phyloP scores from a whole-genome alignment of 2,329 filamentous ascomycete genomes.

The Juglanconis oblonga region DNA sequence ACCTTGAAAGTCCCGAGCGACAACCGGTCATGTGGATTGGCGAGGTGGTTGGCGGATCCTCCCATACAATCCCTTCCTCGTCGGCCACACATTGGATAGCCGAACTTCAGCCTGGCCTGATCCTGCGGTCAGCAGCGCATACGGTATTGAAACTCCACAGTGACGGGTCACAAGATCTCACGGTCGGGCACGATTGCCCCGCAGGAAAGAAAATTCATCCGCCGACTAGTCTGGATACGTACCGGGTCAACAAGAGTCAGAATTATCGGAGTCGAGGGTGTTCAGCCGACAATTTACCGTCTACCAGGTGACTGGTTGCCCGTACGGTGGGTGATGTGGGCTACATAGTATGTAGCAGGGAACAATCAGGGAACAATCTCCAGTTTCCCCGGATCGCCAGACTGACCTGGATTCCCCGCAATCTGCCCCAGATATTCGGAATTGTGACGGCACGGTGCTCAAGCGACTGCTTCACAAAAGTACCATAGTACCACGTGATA shows the following conservation, averaged over 20 bases:
- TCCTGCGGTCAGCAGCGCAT: not conserved
- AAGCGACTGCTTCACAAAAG: too few species aligned
- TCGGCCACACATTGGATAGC: not conserved
- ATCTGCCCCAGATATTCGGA: not conserved
- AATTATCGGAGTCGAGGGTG: too few species aligned
- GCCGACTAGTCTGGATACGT: not conserved
- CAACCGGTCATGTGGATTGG: too few species aligned
- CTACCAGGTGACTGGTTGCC: not conserved
- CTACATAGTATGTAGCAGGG: too few species aligned
- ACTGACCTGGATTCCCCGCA: constrained; percentile 2
- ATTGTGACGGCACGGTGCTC: not conserved
- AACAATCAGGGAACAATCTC: not conserved
- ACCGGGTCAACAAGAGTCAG: not conserved
- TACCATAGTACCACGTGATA: not conserved
- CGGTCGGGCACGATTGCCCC: not conserved
- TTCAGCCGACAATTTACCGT: constrained; percentile 2
- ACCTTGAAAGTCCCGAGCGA: too few species aligned
- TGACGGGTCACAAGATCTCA: not conserved
- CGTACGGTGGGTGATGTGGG: not conserved
- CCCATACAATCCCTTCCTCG: not conserved
- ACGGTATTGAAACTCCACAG: not conserved
- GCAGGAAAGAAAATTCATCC: not conserved
- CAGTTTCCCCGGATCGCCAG: constrained; percentile 1
- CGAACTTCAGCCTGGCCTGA: not conserved
- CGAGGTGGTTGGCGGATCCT: too few species aligned